Evolutionary conservation across 305 asterid genomes (phyloP).

Genomic region (Solanum hybrid): DNA sequence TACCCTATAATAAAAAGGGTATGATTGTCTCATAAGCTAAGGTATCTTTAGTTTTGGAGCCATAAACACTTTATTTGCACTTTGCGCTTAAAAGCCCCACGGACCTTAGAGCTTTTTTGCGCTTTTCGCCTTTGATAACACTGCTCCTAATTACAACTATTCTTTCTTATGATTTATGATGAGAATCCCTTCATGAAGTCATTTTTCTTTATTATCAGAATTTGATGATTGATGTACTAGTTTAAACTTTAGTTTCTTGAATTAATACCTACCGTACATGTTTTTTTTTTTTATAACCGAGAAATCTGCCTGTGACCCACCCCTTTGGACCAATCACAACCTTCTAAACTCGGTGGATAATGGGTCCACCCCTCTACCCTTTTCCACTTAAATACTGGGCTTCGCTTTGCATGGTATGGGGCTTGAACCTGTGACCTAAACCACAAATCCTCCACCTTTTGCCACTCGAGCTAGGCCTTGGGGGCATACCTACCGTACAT

Average conservation of each 20-base stretch:
- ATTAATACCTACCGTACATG: not conserved
- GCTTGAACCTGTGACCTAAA: no score
- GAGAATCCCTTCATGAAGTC: not conserved
- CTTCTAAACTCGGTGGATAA: no score
- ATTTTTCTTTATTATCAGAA: not conserved
- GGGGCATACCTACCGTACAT: not conserved
- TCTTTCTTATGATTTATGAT: not conserved
- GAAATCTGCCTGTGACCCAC: no score
- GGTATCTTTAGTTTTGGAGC: not conserved
- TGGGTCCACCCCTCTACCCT: no score
- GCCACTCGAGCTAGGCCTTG: no score
- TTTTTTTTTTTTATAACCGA: no score
- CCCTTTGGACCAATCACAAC: no score
- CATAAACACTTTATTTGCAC: not conserved
- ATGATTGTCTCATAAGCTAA: not conserved
- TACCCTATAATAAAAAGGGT: not conserved
- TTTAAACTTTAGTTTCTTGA: not conserved
- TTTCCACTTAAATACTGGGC: no score
- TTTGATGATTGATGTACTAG: not conserved
- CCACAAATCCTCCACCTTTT: no score
- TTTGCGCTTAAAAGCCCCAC: not conserved
- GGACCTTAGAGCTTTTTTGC: not conserved
- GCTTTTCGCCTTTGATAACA: not conserved
- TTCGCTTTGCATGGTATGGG: no score
- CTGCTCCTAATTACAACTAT: not conserved